Conservation (phyloP, 139 green algal genomes). For the Chlorella sorokiniana region DNA sequence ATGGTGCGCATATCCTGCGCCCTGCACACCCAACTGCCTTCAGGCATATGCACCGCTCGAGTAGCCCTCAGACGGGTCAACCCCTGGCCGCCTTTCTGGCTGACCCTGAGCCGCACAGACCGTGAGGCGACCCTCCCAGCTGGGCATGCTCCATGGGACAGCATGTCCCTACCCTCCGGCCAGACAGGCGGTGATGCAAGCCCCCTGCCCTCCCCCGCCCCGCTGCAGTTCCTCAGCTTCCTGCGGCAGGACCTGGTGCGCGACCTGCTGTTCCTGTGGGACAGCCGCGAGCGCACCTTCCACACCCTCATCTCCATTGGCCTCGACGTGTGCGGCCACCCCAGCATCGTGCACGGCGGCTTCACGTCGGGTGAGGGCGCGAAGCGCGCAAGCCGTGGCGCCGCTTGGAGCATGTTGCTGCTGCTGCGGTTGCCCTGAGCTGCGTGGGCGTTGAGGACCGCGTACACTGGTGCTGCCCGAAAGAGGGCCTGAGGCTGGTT, state of each 20-base stretch:
- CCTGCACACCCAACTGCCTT: too few species aligned
- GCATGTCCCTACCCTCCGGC: neutral
- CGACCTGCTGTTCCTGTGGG: conserved; percentile 49
- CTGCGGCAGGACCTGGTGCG: conserved; percentile 33
- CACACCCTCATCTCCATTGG: conserved; percentile 48
- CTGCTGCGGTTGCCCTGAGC: too few species aligned
- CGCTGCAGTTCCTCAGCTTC: conserved; percentile 32
- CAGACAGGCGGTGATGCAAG: neutral
- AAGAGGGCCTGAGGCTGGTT: too few species aligned
- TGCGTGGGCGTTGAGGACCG: too few species aligned
- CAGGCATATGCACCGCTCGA: too few species aligned
- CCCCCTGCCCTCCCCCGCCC: neutral
- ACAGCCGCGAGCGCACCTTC: conserved; percentile 8
- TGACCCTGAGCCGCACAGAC: too few species aligned
- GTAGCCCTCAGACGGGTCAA: too few species aligned
- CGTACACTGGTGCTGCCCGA: too few species aligned
- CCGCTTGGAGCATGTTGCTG: neutral
- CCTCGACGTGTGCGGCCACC: conserved; percentile 51
- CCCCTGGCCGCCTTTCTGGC: too few species aligned
- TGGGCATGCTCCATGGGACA: too few species aligned
- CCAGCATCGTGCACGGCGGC: conserved; percentile 50
- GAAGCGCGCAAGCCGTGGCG: too few species aligned
- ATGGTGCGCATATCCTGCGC: conserved; percentile 21
- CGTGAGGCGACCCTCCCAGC: too few species aligned
- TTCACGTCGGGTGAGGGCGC: conserved; percentile 17